phyloP scores from a whole-genome alignment of 1,139 yeast species.

The Geotrichum klebahnii region DNA sequence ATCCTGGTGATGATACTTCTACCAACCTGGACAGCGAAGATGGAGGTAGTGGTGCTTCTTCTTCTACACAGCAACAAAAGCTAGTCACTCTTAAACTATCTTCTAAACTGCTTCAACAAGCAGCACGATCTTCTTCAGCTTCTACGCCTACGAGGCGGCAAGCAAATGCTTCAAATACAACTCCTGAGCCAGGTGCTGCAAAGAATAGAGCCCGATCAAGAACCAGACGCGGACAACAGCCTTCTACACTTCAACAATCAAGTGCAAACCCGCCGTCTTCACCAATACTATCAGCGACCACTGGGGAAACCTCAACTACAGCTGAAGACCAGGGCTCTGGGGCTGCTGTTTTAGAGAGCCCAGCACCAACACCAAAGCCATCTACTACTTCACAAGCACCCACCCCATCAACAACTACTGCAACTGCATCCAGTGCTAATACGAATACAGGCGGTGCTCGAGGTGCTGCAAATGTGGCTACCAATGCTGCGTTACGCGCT shows the following conservation, averaged over 20 bases:
- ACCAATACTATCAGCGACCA: conserved; percentile 17
- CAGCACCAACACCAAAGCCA: too few species aligned
- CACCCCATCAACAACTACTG: conserved; percentile 21
- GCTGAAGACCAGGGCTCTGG: too few species aligned
- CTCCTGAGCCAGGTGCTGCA: neutral
- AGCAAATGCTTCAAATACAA: neutral
- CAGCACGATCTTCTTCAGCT: neutral
- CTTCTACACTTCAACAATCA: too few species aligned
- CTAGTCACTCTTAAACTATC: conserved; percentile 18
- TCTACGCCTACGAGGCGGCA: neutral
- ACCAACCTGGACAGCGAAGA: neutral
- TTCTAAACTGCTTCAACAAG: conserved; percentile 16
- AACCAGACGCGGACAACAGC: neutral
- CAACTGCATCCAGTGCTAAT: neutral
- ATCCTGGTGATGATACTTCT: neutral
- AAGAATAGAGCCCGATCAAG: neutral
- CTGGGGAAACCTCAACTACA: too few species aligned
- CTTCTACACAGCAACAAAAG: conserved; percentile 1
- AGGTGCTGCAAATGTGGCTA: conserved; percentile 25
- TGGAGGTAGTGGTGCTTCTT: too few species aligned
- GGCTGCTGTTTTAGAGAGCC: too few species aligned
- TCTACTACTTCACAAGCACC: too few species aligned
- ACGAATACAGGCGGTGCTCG: conserved; percentile 15
- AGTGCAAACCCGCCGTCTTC: conserved; percentile 12
- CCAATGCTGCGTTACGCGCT: conserved; percentile 33